These are phyloP conservation scores for Thalassiosira gravida DNA, from an alignment of 352 stramenopile genomes.

Conservation along the genomic window DNA sequence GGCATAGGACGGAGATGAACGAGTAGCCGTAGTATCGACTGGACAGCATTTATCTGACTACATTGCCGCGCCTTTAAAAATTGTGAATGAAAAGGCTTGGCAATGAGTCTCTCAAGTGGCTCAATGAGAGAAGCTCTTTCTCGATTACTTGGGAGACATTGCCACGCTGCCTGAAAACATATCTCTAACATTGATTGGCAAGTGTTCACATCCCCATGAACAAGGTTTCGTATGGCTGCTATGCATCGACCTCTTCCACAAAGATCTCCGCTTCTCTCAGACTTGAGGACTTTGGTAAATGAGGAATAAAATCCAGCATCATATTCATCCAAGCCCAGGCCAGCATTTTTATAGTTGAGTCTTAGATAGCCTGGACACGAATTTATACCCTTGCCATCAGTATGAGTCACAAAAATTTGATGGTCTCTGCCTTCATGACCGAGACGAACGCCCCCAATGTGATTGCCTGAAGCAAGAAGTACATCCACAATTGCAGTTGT, in stretches of 20 bases:
- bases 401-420: constrained; percentile 27
- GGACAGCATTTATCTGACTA: constrained; percentile 65
- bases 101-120: constrained; percentile 73
- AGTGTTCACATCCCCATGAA: constrained; percentile 63
- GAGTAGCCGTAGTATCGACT: constrained; percentile 70
- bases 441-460: constrained; percentile 19
- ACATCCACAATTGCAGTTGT: constrained; percentile 77
- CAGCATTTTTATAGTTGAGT: constrained; percentile 16
- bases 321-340: constrained; percentile 20
- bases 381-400: neutral
- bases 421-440: constrained; percentile 8
- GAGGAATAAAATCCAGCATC: constrained; percentile 28
- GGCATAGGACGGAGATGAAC: constrained; percentile 65
- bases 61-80: constrained; percentile 57
- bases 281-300: constrained; percentile 47
- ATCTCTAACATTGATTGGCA: constrained; percentile 68
- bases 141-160: constrained; percentile 52
- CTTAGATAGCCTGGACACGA: constrained; percentile 27
- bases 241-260: constrained; percentile 57
- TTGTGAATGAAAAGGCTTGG: constrained; percentile 77
- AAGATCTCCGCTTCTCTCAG: constrained; percentile 41
- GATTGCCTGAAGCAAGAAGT: constrained; percentile 57
- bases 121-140: constrained; percentile 60
- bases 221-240: constrained; percentile 62
- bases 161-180: constrained; percentile 72